Conservation (phyloP, 2,329 filamentous ascomycete genomes). For the Gliomastix tumulicola region DNA sequence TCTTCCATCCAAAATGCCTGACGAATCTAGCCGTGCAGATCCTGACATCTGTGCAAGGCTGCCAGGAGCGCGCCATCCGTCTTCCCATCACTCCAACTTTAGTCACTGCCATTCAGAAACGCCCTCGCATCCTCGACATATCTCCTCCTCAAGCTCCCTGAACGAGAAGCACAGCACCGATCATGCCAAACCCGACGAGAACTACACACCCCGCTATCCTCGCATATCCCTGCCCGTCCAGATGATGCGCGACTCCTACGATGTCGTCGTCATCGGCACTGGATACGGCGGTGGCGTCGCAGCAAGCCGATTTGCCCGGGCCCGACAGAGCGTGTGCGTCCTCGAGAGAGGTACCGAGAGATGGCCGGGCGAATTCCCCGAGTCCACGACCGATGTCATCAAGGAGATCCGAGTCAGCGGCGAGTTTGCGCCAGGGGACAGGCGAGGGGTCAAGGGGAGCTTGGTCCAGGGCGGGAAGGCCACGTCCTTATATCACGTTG, state of each 20-base stretch:
- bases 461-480: conserved; percentile 38
- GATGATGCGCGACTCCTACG: conserved; percentile 49
- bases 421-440: conserved; percentile 34
- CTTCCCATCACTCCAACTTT: too few species aligned
- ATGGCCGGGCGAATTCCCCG: conserved; percentile 61
- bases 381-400: conserved; percentile 33
- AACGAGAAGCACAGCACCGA: too few species aligned
- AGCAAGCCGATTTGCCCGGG: conserved; percentile 55
- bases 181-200: too few species aligned
- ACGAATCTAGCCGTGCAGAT: too few species aligned
- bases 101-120: too few species aligned
- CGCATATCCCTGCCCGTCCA: conserved; percentile 51
- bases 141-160: too few species aligned
- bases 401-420: conserved; percentile 51
- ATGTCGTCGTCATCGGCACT: conserved; percentile 61
- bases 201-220: too few species aligned
- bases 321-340: conserved; percentile 50
- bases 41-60: too few species aligned
- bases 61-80: too few species aligned
- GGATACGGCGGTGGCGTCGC: conserved; percentile 64
- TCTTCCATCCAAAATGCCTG: too few species aligned
- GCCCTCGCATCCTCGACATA: too few species aligned
- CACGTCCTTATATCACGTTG: conserved; percentile 57
- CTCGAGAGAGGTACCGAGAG: conserved; percentile 58
- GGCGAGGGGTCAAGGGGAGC: conserved; percentile 18